Base-by-base conservation (phyloP, 495 filamentous ascomycete genomes). In the Lichenothelia convexa region DNA sequence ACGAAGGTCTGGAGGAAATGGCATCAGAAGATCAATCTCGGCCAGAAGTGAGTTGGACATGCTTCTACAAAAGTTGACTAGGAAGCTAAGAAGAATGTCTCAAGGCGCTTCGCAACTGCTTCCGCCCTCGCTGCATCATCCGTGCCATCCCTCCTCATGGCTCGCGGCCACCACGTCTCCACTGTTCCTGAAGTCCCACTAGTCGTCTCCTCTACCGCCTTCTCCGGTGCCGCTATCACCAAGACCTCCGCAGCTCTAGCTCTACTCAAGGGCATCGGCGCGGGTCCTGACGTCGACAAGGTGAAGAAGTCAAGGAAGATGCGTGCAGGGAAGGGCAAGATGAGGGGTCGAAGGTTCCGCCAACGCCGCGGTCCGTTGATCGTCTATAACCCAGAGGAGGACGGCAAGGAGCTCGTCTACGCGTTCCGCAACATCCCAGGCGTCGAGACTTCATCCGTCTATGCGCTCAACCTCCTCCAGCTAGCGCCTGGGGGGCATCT, bases 1-100 rank as follows among this genome's bases (percentile, higher is more conserved):
- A 97, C 89, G 64, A 95, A 95, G 77, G 81, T 93, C 68, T 97
- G 89, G 89, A 71, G 89, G 57, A 95, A 93, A 71, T 97, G 91
- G 91, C 91, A 97, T 72, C 80, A 93, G 68, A 97, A 95, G 80
- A 71, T 97, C 78, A 93, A 91, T 73, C 74, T 89, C 57, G 75
- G 73, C 59, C 87, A 97, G 75, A 89, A 83, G 81, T 85, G 62
- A 55, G 73, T 58, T 27, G 32, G 41, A 18, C 26, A 27, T 29
- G 35, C 18, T 35, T 30, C 34, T 48, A 41, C 41, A 53, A 46
- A 6, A 1, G 1, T 21, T 8, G 13, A 1, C 49, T 39, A 47
- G 18, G 20, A 37, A 30, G 26, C 31, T 35, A 30, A 38, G 42
- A 8, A 3, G 5, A 21, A 31, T 34, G n/a, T n/a, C n/a, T 41